Evolutionary conservation across 768 basidiomycete species (phyloP).

Genomic region (Lactarius sanguifluus): DNA sequence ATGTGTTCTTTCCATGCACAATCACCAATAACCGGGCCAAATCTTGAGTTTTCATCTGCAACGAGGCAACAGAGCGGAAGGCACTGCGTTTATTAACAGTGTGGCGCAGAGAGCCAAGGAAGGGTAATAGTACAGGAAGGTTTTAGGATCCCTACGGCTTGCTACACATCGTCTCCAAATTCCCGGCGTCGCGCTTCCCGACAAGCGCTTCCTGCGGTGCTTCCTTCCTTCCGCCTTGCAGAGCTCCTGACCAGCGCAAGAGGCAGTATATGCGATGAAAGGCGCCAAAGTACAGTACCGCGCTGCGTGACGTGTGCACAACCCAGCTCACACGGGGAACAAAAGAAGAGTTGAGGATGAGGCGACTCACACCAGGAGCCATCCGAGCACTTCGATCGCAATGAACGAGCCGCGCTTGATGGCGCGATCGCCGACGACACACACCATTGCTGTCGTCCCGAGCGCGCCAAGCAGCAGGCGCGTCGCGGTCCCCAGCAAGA

Average conservation of each 20-base stretch:
- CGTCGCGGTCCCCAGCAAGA: constrained; percentile 14
- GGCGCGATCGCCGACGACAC: constrained; percentile 12
- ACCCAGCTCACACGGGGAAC: background rate
- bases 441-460: constrained; percentile 26
- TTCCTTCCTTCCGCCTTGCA: constrained; percentile 2
- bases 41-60: background rate
- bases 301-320: background rate
- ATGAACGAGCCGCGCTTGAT: constrained; percentile 21
- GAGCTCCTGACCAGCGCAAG: constrained; percentile 2
- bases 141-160: background rate
- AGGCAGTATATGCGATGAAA: constrained; percentile 18
- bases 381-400: constrained; percentile 26
- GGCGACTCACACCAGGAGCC: constrained; percentile 26
- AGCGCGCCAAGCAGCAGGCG: constrained; percentile 22
- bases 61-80: background rate
- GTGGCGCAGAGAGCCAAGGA: background rate
- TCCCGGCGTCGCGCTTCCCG: background rate
- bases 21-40: background rate
- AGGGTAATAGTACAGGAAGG: background rate
- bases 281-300: constrained; percentile 19
- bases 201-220: background rate
- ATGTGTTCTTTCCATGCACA: background rate
- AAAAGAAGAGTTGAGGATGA: background rate
- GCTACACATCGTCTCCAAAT: background rate
- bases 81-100: background rate